Conservation (phyloP, 768 basidiomycete genomes). For the Lepiota venenata region DNA sequence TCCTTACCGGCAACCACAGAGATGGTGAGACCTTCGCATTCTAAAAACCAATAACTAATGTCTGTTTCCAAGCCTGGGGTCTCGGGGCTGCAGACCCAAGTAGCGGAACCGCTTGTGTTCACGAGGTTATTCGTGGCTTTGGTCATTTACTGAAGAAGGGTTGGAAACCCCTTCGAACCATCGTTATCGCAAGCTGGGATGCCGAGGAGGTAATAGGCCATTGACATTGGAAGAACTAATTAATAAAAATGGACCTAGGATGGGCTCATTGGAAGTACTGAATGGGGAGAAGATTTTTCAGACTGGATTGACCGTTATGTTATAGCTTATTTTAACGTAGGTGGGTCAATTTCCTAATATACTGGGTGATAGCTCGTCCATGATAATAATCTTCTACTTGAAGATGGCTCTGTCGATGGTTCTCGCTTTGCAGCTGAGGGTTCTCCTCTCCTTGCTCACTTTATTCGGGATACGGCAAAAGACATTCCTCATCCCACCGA, state of each 20-base stretch:
- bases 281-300: conserved; percentile 90
- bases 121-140: conserved; percentile 73
- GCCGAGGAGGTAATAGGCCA: conserved; percentile 59
- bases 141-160: conserved; percentile 63
- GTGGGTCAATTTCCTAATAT: conserved; percentile 23
- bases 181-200: conserved; percentile 73
- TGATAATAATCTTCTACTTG: neutral
- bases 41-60: neutral
- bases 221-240: neutral
- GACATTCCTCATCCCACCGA: conserved; percentile 73
- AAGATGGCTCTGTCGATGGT: conserved; percentile 50
- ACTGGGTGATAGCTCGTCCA: neutral
- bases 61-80: conserved; percentile 13
- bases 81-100: conserved; percentile 74
- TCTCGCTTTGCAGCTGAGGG: conserved; percentile 53
- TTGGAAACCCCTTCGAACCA: conserved; percentile 73
- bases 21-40: conserved; percentile 49
- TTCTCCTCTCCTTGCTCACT: conserved; percentile 81
- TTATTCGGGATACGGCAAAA: conserved; percentile 65
- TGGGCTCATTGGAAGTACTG: conserved; percentile 80
- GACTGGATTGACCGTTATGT: conserved; percentile 78
- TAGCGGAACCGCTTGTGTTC: conserved; percentile 72
- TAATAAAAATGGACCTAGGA: conserved; percentile 23
- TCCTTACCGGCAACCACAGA: conserved; percentile 80
- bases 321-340: conserved; percentile 85